Percentiles rank a stretch among this genome's conserved stretches.
Evolutionary conservation across 306 rosid genomes (phyloP).

Genomic region (Lotus japonicus): DNA sequence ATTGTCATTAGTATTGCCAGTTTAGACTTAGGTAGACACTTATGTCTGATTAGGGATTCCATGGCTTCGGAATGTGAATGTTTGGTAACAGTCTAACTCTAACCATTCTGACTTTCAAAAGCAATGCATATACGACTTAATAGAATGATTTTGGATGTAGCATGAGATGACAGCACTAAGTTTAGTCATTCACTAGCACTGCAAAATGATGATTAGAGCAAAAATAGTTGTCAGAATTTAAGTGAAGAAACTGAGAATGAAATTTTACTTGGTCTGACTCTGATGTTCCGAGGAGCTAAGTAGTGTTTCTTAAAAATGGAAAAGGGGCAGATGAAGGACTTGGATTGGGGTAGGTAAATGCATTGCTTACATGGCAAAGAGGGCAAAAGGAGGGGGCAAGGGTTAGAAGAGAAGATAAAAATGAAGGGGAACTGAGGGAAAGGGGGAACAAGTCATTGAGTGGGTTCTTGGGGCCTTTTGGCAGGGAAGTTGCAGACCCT

Average conservation of each 20-base stretch:
- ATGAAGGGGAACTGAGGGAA: too few species aligned
- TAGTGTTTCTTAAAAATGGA: background rate
- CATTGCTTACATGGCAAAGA: too few species aligned
- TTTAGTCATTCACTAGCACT: background rate
- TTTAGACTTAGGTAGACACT: background rate
- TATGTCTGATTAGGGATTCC: background rate
- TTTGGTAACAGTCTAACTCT: background rate
- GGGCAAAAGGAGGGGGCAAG: too few species aligned
- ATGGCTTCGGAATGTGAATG: background rate
- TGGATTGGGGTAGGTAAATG: too few species aligned
- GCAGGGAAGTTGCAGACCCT: too few species aligned
- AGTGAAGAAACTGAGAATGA: background rate
- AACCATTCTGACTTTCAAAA: background rate
- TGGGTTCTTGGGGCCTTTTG: too few species aligned
- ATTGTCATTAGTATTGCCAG: background rate
- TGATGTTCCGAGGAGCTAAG: background rate
- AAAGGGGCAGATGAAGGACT: too few species aligned
- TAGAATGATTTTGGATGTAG: background rate
- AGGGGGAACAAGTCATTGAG: too few species aligned
- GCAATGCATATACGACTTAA: background rate
- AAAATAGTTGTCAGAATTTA: background rate
- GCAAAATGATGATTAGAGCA: background rate
- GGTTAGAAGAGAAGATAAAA: too few species aligned
- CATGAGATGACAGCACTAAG: background rate
- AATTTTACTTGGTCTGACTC: too few species aligned